Evolutionary conservation across 306 rosid species (phyloP).

Genomic region (Ochetophila trinervis): DNA sequence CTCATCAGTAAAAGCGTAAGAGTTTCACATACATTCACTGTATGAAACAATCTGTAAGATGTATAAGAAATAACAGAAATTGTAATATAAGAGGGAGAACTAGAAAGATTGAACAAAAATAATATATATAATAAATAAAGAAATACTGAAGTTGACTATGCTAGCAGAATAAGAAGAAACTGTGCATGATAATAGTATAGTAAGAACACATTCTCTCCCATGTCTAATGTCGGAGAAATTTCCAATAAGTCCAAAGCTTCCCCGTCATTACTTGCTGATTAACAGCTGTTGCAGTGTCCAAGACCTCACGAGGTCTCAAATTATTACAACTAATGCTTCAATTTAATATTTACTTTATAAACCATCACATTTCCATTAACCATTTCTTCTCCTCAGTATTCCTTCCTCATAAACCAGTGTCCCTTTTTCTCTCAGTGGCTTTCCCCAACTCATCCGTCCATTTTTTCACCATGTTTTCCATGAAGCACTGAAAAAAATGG

Average conservation of each 20-base stretch:
- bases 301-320: constrained; percentile 46
- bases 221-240: constrained; percentile 84
- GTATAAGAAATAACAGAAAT: constrained; percentile 6
- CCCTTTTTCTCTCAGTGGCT: constrained; percentile 17
- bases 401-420: constrained; percentile 28
- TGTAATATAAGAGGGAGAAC: constrained; percentile 26
- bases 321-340: constrained; percentile 30
- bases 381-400: constrained; percentile 40
- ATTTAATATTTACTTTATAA: constrained; percentile 32
- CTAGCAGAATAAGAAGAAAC: constrained; percentile 4
- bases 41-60: no score
- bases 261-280: constrained; percentile 43
- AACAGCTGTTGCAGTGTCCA: constrained; percentile 50
- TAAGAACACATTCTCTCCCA: constrained; percentile 70
- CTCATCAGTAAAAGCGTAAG: no score
- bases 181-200: constrained; percentile 11
- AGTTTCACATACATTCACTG: no score
- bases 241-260: constrained; percentile 63
- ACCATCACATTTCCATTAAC: constrained; percentile 30
- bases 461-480: constrained; percentile 6
- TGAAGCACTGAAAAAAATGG: constrained; percentile 35
- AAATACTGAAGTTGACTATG: constrained; percentile 40
- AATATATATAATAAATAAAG: constrained; percentile 6
- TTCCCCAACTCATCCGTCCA: no score
- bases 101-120: background rate